Conservation (phyloP, 1,284 basidiomycete species). For the Trichosporon asahii region DNA sequence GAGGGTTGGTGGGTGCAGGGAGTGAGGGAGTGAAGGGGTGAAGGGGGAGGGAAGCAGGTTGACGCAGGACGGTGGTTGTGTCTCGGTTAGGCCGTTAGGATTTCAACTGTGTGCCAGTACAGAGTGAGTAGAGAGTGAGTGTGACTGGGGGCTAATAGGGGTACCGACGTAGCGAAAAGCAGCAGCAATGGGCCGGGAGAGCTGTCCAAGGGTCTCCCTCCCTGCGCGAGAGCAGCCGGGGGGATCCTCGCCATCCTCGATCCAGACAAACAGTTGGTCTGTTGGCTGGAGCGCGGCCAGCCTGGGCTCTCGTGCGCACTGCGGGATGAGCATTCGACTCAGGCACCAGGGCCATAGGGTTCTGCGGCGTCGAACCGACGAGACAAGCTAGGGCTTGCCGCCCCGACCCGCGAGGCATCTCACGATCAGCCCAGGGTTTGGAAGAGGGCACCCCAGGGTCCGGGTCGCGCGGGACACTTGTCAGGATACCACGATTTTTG, state of each 20-base stretch:
- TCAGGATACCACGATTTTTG: too few species aligned
- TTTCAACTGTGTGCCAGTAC: neutral
- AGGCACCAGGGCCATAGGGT: neutral
- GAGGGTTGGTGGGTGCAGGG: neutral
- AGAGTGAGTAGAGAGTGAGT: neutral
- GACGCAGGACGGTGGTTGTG: neutral
- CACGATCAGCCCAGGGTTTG: neutral
- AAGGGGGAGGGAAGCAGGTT: neutral
- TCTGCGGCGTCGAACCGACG: neutral
- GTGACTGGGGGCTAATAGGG: too few species aligned
- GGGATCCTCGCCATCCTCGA: neutral
- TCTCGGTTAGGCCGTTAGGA: conserved; percentile 6
- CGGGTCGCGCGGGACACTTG: conserved; percentile 1
- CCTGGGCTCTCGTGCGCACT: conserved; percentile 1
- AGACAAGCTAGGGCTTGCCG: neutral
- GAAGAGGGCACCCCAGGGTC: neutral
- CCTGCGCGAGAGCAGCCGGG: neutral
- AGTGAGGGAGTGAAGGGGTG: neutral
- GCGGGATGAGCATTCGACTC: conserved; percentile 2
- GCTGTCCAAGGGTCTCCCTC: neutral
- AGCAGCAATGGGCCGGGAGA: neutral
- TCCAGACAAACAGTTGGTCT: too few species aligned
- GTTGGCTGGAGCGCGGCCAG: neutral
- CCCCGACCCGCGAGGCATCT: neutral
- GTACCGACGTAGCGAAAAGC: neutral